Evolutionary conservation across 805 yeast species (phyloP).

Genomic region (Yarrowia sp.): DNA sequence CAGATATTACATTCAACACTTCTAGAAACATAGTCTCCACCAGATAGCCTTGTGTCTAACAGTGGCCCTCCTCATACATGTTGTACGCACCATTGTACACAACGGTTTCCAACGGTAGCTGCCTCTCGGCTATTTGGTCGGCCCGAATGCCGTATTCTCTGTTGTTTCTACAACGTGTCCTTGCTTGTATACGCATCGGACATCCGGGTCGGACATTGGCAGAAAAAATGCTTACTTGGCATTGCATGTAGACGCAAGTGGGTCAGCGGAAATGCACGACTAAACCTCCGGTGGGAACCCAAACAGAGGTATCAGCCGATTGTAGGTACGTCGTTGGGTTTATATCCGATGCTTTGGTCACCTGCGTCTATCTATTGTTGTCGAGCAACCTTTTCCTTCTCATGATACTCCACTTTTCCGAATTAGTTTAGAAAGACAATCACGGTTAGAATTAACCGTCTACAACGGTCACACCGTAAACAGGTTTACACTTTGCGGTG

Average conservation of each 20-base stretch:
- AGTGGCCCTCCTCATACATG: background rate
- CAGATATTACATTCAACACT: no score
- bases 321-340: no score
- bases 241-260: background rate
- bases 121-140: background rate
- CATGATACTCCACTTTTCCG: background rate
- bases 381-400: background rate
- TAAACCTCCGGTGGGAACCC: background rate
- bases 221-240: background rate
- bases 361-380: background rate
- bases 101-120: background rate
- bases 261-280: background rate
- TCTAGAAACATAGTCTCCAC: background rate
- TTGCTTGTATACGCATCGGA: background rate
- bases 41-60: background rate
- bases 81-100: background rate
- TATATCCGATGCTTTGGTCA: no score
- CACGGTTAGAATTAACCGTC: background rate
- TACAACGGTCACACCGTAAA: background rate
- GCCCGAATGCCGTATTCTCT: background rate
- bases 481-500: slow-evolving; percentile 2
- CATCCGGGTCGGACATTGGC: background rate
- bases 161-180: background rate
- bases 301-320: background rate
- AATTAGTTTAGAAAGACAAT: background rate